Conservation (phyloP, 371 early-diverging fungal species). For the Synchytrium microbalum region DNA sequence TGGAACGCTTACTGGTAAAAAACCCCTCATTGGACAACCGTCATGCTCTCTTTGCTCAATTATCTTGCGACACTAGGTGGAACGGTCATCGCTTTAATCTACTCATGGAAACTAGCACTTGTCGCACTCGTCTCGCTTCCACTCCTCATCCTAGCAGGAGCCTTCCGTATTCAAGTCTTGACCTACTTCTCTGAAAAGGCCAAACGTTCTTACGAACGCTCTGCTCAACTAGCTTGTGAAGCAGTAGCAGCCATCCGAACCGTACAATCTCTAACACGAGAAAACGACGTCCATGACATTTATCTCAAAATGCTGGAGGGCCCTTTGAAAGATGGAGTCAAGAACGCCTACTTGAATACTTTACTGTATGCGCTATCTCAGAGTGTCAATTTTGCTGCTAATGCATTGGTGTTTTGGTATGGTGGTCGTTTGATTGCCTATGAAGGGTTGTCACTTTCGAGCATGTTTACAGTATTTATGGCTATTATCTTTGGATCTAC, state of each 20-base stretch:
- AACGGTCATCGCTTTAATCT: conserved; percentile 18
- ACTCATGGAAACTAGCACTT: conserved; percentile 28
- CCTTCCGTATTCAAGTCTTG: conserved; percentile 11
- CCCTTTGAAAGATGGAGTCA: conserved; percentile 44
- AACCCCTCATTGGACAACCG: conserved; percentile 12
- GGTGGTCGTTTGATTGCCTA: conserved; percentile 23
- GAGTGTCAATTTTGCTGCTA: conserved; percentile 6
- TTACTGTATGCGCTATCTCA: conserved; percentile 10
- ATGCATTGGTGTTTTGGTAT: conserved; percentile 18
- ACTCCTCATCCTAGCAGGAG: conserved; percentile 14
- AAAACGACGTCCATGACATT: conserved; percentile 49
- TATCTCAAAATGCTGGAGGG: conserved; percentile 51
- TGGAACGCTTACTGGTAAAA: conserved; percentile 6
- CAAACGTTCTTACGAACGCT: conserved; percentile 44
- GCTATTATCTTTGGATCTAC: neutral
- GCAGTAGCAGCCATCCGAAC: conserved; percentile 82
- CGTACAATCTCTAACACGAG: conserved; percentile 68
- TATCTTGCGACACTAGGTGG: neutral
- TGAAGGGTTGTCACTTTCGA: conserved; percentile 10
- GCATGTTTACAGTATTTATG: neutral
- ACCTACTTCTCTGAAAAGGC: conserved; percentile 13
- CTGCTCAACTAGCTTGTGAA: conserved; percentile 71
- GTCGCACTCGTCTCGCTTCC: conserved; percentile 23
- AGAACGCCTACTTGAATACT: conserved; percentile 13
- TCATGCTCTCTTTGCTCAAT: too few species aligned